Evolutionary conservation across 2,329 filamentous ascomycete species (phyloP).

Genomic region (Periconia macrospinosa): DNA sequence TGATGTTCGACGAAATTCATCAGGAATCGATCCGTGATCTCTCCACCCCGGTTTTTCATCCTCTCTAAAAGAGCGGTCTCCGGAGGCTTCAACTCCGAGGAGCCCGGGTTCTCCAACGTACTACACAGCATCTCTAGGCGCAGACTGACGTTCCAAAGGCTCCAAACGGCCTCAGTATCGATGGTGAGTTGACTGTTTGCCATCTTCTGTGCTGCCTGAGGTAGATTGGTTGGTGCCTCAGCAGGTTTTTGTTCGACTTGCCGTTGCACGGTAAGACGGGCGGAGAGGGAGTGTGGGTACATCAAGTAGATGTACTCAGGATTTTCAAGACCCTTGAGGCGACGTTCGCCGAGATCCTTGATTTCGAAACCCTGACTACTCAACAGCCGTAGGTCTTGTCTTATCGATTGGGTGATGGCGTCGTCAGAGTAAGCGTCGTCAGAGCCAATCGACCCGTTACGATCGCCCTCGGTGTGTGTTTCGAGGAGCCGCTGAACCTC

Average conservation of each 20-base stretch:
- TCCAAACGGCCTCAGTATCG: slow-evolving; percentile 84
- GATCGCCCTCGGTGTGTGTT: slow-evolving; percentile 83
- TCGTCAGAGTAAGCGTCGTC: slow-evolving; percentile 80
- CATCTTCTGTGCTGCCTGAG: slow-evolving; percentile 62
- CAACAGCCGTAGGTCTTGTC: slow-evolving; percentile 82
- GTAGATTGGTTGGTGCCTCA: slow-evolving; percentile 29
- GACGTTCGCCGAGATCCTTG: slow-evolving; percentile 92
- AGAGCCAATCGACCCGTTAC: slow-evolving; percentile 66
- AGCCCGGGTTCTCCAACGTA: slow-evolving; percentile 72
- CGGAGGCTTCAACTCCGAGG: slow-evolving; percentile 69
- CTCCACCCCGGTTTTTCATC: slow-evolving; percentile 72
- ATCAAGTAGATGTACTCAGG: slow-evolving; percentile 94
- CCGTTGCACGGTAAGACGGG: slow-evolving; percentile 73
- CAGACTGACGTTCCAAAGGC: slow-evolving; percentile 84
- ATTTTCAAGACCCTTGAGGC: slow-evolving; percentile 95
- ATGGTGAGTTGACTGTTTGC: slow-evolving; percentile 71
- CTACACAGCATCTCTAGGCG: slow-evolving; percentile 93
- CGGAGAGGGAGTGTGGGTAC: slow-evolving; percentile 85
- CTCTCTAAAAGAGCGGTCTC: slow-evolving; percentile 81
- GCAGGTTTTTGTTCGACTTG: slow-evolving; percentile 48
- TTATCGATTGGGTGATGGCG: slow-evolving; percentile 72
- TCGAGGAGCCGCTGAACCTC: slow-evolving; percentile 92
- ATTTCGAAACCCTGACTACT: slow-evolving; percentile 94
- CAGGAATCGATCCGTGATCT: slow-evolving; percentile 86
- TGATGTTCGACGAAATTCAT: slow-evolving; percentile 92